Base-by-base conservation (phyloP, 805 yeast species). In the Vanderwaltozyma tropicalis region DNA sequence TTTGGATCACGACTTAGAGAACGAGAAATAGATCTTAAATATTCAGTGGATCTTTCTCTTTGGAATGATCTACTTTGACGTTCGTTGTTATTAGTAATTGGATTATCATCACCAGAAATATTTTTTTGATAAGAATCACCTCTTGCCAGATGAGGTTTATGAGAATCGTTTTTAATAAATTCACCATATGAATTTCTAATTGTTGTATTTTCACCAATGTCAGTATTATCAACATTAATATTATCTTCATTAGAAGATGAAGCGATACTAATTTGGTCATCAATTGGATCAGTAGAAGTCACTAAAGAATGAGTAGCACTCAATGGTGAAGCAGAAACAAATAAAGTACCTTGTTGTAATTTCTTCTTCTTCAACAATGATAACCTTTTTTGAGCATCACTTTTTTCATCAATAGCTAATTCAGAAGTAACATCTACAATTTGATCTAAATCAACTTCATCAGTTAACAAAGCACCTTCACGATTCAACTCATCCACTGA, bases 41-140 rank as follows among this genome's bases (percentile, higher is more conserved):
- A 80, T 42, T 73, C 68, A 1, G 49, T 46, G 10, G 59, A 63
- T 4, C 60, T 51, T 14, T 53, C 59, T 35, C 43, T 45, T 20
- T 45, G 41, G 19, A 41, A 28, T 3, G 49, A 41, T 34, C 57
- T 46, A 18, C 51, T 53, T 16, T 44, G 35, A 15, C 55, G 40
- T 25, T 46, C 54, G 24, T 29, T 28, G 14, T 35, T 37, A 14
- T 25, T 18, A 10, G 39, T 39, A 9, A 39, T 34, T 6, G 44
- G 41, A 6, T 46, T 66, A 41, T 65, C 67, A 39, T 61, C 62
- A 14, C 63, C 50, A 21, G 69, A 74, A 35, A 68, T 64, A 10
- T 76, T 73, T 48, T 72, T 71, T 48, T 78, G 82, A 53, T 80
- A 80, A 1, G 87, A 76, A 45, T 80, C 88, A 27, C 89, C 92